phyloP scores from a whole-genome alignment of 1,284 basidiomycete genomes.

The Rhodotorula sp. region DNA sequence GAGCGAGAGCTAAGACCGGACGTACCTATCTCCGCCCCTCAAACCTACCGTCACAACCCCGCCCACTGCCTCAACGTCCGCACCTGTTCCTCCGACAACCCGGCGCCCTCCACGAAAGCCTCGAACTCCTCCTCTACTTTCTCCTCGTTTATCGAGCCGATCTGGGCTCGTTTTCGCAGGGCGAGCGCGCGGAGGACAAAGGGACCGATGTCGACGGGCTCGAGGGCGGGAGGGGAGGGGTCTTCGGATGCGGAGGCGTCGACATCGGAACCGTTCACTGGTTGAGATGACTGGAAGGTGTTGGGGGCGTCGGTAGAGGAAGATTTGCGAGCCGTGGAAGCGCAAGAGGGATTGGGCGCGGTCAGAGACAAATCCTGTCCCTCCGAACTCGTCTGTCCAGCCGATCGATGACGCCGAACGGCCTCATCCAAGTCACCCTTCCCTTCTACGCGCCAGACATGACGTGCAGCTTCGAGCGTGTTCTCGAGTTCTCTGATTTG shows the following conservation, averaged over 20 bases:
- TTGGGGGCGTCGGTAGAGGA: not conserved
- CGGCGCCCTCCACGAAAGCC: not conserved
- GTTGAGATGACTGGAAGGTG: no score
- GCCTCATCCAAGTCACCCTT: not conserved
- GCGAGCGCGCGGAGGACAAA: constrained; percentile 20
- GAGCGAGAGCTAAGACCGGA: not conserved
- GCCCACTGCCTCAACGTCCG: constrained; percentile 17
- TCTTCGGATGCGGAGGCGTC: not conserved
- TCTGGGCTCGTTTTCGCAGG: constrained; percentile 18
- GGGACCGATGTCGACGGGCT: constrained; percentile 18
- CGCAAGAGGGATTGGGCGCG: not conserved
- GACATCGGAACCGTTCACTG: no score
- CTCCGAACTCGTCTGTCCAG: no score
- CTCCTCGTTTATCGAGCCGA: not conserved
- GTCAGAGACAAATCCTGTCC: not conserved
- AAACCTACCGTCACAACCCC: constrained; percentile 1
- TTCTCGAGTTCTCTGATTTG: constrained; percentile 17
- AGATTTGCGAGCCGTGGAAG: not conserved
- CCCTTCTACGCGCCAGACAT: not conserved
- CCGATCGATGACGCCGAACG: no score
- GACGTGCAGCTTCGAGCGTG: constrained; percentile 6
- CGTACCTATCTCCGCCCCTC: not conserved
- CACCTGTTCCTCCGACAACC: constrained; percentile 12
- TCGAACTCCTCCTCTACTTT: constrained; percentile 1
- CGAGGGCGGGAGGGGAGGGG: not conserved